Percentiles rank a stretch among this genome's conserved stretches.
Evolutionary conservation across 23 red algal species (phyloP).

Genomic region (Chondrus crispus): DNA sequence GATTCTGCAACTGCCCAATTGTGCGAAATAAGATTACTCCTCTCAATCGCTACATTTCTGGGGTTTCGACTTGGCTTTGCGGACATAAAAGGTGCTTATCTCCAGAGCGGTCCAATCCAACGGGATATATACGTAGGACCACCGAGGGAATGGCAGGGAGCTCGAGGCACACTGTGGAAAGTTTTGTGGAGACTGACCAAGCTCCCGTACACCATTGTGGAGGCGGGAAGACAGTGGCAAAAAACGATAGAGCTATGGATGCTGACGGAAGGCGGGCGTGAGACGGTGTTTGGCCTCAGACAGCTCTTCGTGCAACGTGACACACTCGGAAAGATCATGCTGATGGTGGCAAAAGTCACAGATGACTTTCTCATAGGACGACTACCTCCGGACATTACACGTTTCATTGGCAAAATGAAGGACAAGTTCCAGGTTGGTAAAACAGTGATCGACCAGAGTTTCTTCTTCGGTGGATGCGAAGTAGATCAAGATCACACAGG

Average conservation of each 20-base stretch:
- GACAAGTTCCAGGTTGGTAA: not conserved
- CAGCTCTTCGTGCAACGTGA: not conserved
- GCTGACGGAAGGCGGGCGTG: not conserved
- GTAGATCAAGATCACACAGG: not conserved
- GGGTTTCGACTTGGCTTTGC: not conserved
- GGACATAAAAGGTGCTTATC: not conserved
- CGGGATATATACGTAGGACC: not conserved
- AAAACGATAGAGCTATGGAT: not conserved
- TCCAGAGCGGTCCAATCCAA: not conserved
- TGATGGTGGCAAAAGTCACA: not conserved
- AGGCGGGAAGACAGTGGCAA: conserved; percentile 4
- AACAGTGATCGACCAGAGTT: not conserved
- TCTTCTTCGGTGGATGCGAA: not conserved
- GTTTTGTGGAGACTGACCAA: not conserved
- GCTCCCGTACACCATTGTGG: not conserved
- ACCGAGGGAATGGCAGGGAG: not conserved
- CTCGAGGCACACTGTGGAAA: not conserved
- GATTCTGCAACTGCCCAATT: not conserved
- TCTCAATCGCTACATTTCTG: not conserved
- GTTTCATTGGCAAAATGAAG: not conserved
- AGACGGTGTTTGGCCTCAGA: not conserved
- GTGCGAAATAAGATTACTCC: not conserved
- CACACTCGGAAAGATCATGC: not conserved
- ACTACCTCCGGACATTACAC: not conserved
- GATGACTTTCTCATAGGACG: not conserved